These are phyloP conservation scores for Albizia julibrissin DNA, from an alignment of 306 rosid species.

Conservation along the genomic window DNA sequence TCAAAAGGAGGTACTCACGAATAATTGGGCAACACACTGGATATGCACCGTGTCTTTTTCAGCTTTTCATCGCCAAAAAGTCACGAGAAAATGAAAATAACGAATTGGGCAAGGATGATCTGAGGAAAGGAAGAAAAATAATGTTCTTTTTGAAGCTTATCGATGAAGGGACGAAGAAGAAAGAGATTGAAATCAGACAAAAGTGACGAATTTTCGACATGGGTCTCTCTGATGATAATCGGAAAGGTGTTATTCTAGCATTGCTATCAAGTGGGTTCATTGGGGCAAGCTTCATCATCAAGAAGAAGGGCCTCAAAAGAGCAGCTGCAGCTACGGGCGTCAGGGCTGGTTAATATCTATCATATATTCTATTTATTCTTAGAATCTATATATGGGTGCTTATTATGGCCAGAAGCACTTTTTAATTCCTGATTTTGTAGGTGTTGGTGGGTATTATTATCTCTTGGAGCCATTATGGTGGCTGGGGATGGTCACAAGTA, in stretches of 20 bases:
- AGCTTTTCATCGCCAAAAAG: conserved; percentile 3
- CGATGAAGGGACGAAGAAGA: conserved; percentile 52
- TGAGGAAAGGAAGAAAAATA: conserved; percentile 13
- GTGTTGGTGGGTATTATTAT: conserved; percentile 80
- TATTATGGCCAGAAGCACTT: conserved; percentile 12
- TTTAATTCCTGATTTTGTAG: conserved; percentile 45
- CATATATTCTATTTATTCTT: neutral
- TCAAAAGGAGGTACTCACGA: neutral
- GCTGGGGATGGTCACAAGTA: conserved; percentile 80
- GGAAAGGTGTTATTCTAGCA: conserved; percentile 67
- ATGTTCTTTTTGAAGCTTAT: conserved; percentile 34
- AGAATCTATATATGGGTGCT: neutral
- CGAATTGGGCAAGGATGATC: conserved; percentile 38
- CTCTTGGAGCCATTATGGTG: conserved; percentile 94
- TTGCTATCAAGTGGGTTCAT: conserved; percentile 77
- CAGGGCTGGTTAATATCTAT: conserved; percentile 61
- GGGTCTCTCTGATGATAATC: conserved; percentile 59
- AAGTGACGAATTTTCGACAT: conserved; percentile 37
- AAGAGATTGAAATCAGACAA: conserved; percentile 18
- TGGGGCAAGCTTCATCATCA: conserved; percentile 82
- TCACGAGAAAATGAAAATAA: conserved; percentile 19
- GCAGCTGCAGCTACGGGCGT: conserved; percentile 78
- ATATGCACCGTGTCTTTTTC: conserved; percentile 31
- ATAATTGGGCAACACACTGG: conserved; percentile 15
- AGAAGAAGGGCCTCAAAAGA: conserved; percentile 83